phyloP scores from a whole-genome alignment of 2,329 filamentous ascomycete species.

The Lecanicillium sp. region DNA sequence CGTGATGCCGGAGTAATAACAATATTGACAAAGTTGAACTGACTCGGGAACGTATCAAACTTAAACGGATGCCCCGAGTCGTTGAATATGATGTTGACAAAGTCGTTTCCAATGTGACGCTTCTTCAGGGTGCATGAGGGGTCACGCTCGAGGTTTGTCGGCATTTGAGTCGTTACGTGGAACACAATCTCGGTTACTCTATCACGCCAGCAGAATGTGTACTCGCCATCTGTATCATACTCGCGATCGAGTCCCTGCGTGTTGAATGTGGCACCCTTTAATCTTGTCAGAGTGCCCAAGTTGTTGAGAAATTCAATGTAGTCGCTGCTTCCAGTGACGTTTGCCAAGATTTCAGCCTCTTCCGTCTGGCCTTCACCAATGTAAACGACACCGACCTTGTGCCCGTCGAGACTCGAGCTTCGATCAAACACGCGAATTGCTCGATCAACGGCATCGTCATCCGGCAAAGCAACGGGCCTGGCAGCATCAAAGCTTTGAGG shows the following conservation, averaged over 20 bases:
- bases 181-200: slow-evolving; percentile 92
- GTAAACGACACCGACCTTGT: slow-evolving; percentile 93
- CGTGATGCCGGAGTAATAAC: slow-evolving; percentile 85
- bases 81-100: slow-evolving; percentile 97
- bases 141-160: slow-evolving; percentile 73
- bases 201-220: slow-evolving; percentile 91
- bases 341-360: slow-evolving; percentile 80
- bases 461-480: slow-evolving; percentile 70
- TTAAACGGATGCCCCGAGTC: slow-evolving; percentile 85
- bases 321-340: slow-evolving; percentile 78
- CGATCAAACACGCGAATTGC: slow-evolving; percentile 79
- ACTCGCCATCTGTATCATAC: slow-evolving; percentile 74
- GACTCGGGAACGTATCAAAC: slow-evolving; percentile 87
- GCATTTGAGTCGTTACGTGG: slow-evolving; percentile 97
- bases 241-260: slow-evolving; percentile 82
- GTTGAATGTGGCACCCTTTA: slow-evolving; percentile 83
- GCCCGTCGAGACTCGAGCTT: slow-evolving; percentile 84
- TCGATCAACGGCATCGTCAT: slow-evolving; percentile 62
- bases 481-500: slow-evolving; percentile 52
- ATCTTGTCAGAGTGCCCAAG: slow-evolving; percentile 72
- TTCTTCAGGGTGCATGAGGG: slow-evolving; percentile 79
- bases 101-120: slow-evolving; percentile 92
- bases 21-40: slow-evolving; percentile 96
- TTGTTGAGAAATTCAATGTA: slow-evolving; percentile 81
- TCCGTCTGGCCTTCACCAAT: slow-evolving; percentile 79